A percentile compares a stretch with the other conserved stretches of the same genome.
phyloP scores from a whole-genome alignment of 306 rosid genomes.

The Malus domestica region DNA sequence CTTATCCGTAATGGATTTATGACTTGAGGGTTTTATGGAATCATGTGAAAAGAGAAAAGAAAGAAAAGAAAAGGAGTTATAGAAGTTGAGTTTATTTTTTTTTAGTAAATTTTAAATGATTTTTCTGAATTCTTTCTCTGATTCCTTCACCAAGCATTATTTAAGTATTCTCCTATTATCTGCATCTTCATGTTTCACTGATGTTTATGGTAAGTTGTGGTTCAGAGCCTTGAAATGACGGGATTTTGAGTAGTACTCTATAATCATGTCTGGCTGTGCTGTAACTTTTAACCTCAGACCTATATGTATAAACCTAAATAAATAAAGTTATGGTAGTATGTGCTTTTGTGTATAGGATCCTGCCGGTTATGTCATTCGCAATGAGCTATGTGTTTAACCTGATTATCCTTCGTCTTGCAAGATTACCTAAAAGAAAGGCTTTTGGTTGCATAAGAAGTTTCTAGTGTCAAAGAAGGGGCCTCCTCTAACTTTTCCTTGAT shows the following conservation, averaged over 20 bases:
- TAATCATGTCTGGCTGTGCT: neutral
- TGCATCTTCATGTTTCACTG: neutral
- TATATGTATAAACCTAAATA: neutral
- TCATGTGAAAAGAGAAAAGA: neutral
- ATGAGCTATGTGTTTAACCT: neutral
- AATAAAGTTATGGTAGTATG: neutral
- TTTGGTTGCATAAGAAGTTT: neutral
- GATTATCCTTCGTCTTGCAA: conserved; percentile 3
- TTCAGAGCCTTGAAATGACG: neutral
- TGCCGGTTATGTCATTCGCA: neutral
- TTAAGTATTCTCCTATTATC: neutral
- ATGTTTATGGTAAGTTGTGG: neutral
- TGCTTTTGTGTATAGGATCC: neutral
- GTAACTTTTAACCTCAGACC: neutral
- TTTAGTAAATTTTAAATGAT: neutral
- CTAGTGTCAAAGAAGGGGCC: neutral
- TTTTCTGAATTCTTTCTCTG: neutral
- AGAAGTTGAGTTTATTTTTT: neutral
- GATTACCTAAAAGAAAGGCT: conserved; percentile 2
- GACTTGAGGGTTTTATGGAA: neutral
- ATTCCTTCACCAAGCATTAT: neutral
- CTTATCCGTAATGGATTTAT: neutral
- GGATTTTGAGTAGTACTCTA: neutral
- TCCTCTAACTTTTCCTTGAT: neutral
- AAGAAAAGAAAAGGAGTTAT: neutral